Conservation (phyloP, 2,329 filamentous ascomycete species). For the Fusarium proliferatum region DNA sequence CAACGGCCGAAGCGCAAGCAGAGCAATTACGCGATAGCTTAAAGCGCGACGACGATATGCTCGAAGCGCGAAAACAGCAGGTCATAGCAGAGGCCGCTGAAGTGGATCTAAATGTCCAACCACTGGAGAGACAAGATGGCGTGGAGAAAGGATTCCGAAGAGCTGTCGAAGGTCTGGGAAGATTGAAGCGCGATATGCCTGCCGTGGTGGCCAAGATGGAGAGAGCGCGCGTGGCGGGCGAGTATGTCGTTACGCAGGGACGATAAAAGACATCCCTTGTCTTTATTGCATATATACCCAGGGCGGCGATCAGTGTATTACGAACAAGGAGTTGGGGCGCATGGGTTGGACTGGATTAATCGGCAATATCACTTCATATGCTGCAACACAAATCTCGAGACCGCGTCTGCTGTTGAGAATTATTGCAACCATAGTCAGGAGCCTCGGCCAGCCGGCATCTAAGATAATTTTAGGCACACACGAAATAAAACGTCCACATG, state of each 20-base stretch:
- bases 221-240: constrained; percentile 68
- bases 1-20: constrained; percentile 57
- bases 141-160: constrained; percentile 60
- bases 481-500: constrained; percentile 1
- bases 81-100: constrained; percentile 30
- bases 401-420: constrained; percentile 35
- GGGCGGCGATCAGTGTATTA: constrained; percentile 13
- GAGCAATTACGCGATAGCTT: constrained; percentile 54
- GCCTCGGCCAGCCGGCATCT: constrained; percentile 26
- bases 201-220: constrained; percentile 73
- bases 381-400: constrained; percentile 6
- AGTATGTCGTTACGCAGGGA: constrained; percentile 61
- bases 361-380: background rate
- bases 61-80: constrained; percentile 47
- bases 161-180: constrained; percentile 62
- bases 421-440: constrained; percentile 34
- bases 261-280: constrained; percentile 36
- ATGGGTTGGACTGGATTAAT: constrained; percentile 6
- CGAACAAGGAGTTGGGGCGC: constrained; percentile 23
- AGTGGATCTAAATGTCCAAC: constrained; percentile 45
- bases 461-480: constrained; percentile 5
- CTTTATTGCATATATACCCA: constrained; percentile 31
- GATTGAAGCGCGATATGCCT: constrained; percentile 70
- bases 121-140: constrained; percentile 55
- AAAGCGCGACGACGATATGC: constrained; percentile 59